phyloP scores from a whole-genome alignment of 1,284 basidiomycete species.

The Marasmius fiardii region DNA sequence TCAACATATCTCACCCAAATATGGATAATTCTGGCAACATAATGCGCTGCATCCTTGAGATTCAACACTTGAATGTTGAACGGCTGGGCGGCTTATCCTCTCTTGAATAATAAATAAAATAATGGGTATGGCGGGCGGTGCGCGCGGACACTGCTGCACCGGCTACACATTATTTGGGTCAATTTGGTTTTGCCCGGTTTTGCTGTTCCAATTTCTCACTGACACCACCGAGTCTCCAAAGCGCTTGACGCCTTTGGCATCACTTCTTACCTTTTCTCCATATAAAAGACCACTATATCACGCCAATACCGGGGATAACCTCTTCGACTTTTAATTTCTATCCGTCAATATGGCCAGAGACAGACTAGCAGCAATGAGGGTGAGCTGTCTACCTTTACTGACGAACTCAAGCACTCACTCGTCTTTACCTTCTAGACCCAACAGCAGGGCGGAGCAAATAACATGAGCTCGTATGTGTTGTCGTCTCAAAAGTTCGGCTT shows the following conservation, averaged over 20 bases:
- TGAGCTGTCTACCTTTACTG: constrained; percentile 28
- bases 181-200: neutral
- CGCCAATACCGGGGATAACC: neutral
- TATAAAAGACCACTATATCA: neutral
- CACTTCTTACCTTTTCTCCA: neutral
- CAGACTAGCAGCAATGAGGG: constrained; percentile 81
- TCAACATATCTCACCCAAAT: too few relatives aligned
- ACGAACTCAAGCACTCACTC: neutral
- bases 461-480: constrained; percentile 52
- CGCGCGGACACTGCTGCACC: neutral
- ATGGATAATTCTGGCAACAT: too few relatives aligned
- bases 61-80: too few relatives aligned
- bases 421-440: constrained; percentile 48
- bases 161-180: neutral
- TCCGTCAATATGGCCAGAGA: constrained; percentile 63
- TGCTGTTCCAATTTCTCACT: neutral
- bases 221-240: neutral
- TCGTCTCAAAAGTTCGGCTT: neutral
- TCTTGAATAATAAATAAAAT: neutral
- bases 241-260: neutral
- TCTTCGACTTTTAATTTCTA: neutral
- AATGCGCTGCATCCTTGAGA: too few relatives aligned
- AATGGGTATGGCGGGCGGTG: neutral
- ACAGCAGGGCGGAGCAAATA: constrained; percentile 48
- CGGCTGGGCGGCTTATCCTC: neutral